Percentiles rank a stretch among this genome's conserved stretches.
These are phyloP conservation scores for Aspergillus mulundensis DNA, from an alignment of 495 filamentous ascomycete species.

Conservation along the genomic window DNA sequence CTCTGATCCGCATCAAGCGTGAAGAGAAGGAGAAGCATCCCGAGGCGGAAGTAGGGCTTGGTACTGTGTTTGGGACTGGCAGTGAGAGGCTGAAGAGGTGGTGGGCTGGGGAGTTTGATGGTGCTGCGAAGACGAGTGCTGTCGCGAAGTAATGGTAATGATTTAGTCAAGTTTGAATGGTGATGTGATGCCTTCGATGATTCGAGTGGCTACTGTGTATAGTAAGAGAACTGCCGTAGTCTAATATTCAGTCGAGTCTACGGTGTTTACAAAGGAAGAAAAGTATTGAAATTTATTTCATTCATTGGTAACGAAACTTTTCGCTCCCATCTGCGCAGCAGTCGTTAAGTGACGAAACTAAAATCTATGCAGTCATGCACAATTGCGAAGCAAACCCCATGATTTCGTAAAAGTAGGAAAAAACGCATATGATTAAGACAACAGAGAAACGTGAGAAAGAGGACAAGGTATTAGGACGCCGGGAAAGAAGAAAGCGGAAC, in stretches of 20 bases:
- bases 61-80: slow-evolving; percentile 27
- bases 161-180: neutral
- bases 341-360: slow-evolving; percentile 26
- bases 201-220: too few relatives aligned
- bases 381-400: slow-evolving; percentile 32
- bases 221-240: too few relatives aligned
- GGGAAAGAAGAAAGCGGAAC: neutral
- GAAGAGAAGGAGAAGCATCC: slow-evolving; percentile 66
- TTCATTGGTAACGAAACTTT: slow-evolving; percentile 25
- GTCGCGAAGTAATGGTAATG: slow-evolving; percentile 1
- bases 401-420: slow-evolving; percentile 45
- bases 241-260: too few relatives aligned
- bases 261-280: neutral
- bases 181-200: neutral
- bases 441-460: slow-evolving; percentile 2
- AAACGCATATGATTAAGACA: slow-evolving; percentile 6
- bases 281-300: slow-evolving; percentile 5
- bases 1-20: slow-evolving; percentile 60
- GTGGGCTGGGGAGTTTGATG: slow-evolving; percentile 45
- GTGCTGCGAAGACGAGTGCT: neutral
- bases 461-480: slow-evolving; percentile 11
- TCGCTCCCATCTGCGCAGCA: slow-evolving; percentile 23
- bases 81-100: slow-evolving; percentile 34
- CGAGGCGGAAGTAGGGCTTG: slow-evolving; percentile 32
- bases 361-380: slow-evolving; percentile 48